Evolutionary conservation across 2,329 filamentous ascomycete species (phyloP), one percentile per base, ranked within the genome.

Genomic region (Immersiporthe knoxdaviesiana): DNA sequence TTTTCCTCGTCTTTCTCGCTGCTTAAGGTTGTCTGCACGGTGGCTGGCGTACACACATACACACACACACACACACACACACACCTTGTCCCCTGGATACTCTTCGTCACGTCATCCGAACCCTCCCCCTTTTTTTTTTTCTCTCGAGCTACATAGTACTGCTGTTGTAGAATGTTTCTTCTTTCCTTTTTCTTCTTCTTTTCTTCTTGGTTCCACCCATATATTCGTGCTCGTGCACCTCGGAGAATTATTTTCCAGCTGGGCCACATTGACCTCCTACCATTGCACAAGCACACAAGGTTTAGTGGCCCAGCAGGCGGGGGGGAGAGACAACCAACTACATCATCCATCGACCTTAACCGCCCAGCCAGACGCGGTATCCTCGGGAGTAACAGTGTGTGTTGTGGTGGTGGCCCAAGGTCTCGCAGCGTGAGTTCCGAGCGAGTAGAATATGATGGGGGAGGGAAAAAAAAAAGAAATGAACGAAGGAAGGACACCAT

Each of bases 211-310:
- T 61, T 47, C 35, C 16, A 35, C 50, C 21, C 44, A 47, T 47
- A n/a, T 47, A n/a, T 27, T 44, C 32, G 63, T 65, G 52, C 63
- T 66, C 39, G 69, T 70, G 63, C 52, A 58, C 60, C 63, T 70
- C 69, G 69, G 66, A 66, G 69, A 70, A 56, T 70, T 68, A n/a
- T 27, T 7, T 68, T 68, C 66, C 56, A 66, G 58, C 63, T 37
- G 54, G 63, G 32, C 58, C 66, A 68, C 69, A 66, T 27, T 6
- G 8, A 2, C 2, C 52, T 68, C 68, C 62, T 52, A 70, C n/a
- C 66, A 63, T 66, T 18, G 63, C 66, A 68, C 69, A 70, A 59
- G 63, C 69, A 68, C 69, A 68, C 32, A 37, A 63, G 66, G 41
- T 32, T 41, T 50, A 16, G 30, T 47, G 41, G 44, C 62, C 47